phyloP scores from a whole-genome alignment of 768 basidiomycete genomes.

The Mycena maculata region DNA sequence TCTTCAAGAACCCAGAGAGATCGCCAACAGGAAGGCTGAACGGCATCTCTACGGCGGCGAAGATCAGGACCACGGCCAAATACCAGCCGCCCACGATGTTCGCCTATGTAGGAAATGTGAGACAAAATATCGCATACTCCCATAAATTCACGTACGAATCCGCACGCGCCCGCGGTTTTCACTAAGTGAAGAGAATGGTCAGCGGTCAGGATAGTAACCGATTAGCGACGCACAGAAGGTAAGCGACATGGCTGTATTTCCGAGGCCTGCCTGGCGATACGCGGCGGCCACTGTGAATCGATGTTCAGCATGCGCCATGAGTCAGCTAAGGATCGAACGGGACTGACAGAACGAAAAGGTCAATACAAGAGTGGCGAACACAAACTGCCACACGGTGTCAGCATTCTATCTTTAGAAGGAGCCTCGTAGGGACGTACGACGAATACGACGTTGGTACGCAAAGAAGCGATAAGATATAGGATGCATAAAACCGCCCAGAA shows the following conservation, averaged over 20 bases:
- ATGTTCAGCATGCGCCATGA: neutral
- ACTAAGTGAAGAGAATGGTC: neutral
- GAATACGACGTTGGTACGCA: slow-evolving; percentile 33
- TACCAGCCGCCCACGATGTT: slow-evolving; percentile 30
- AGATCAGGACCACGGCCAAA: slow-evolving; percentile 24
- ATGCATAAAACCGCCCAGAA: slow-evolving; percentile 31
- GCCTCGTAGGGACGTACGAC: slow-evolving; percentile 4
- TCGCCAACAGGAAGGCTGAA: slow-evolving; percentile 29
- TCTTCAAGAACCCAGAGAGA: slow-evolving; percentile 29
- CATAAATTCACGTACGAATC: slow-evolving; percentile 21
- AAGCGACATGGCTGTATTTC: slow-evolving; percentile 17
- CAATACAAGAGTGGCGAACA: slow-evolving; percentile 24
- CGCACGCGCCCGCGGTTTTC: slow-evolving; percentile 28
- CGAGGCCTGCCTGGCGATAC: slow-evolving; percentile 17
- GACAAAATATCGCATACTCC: too few relatives aligned
- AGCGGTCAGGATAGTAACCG: neutral
- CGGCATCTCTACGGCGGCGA: slow-evolving; percentile 32
- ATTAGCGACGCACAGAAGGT: slow-evolving; percentile 4
- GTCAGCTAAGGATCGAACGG: neutral
- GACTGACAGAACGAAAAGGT: slow-evolving; percentile 26
- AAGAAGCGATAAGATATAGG: slow-evolving; percentile 23
- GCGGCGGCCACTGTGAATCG: slow-evolving; percentile 5
- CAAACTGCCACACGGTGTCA: neutral
- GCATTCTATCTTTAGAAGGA: too few relatives aligned
- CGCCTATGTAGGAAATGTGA: neutral